Base-by-base conservation (phyloP, 139 green algal species). In the Chlamydomonas incerta region DNA sequence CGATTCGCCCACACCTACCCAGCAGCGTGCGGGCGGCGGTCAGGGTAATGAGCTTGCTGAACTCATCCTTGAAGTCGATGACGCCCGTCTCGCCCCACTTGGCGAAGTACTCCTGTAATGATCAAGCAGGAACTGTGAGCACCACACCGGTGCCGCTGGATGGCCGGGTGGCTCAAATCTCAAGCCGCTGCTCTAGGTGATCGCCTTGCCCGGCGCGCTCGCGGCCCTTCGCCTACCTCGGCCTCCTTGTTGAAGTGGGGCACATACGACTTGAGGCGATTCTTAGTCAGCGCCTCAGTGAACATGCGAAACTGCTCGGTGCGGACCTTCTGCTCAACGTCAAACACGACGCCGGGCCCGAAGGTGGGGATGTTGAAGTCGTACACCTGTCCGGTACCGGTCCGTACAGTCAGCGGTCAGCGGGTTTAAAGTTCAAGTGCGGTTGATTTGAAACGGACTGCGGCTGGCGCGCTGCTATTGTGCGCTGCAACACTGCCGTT, bases 321-420 rank as follows among this genome's bases (percentile, higher is more conserved):
- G 46, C 98, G 93, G 21, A 96, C 83, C 52, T 96, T 96, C 87
- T 97, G 95, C 80, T 99, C 95, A 57, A 99, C 98, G 82, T 99
- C 98, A 81, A 97, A 99, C n/a, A 99, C 97, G 3, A 99, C 98
- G 41, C 96, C 97, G 37, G 89, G 88, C 18, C 98, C 98, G 88
- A 99, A 99, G 8, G 98, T 99, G 18, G 97, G 98, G 28, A 99
- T 95, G 89, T 98, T 99, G 92, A 98, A 99, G 72, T 96, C 87
- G 88, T 99, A 99, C 69, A 99, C 96, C 94, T 98, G 89, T 58
- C 71, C 20, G n/a, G 69, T 50, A 50, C 41, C 41, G 8, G 5
- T 50, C 8, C 41, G 41, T 50, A 50, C 41, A 50, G 5, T 50
- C 41, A 50, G 41, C 41, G 41, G 41, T 50, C 41, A 50, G 41